Evolutionary conservation across 2,329 filamentous ascomycete genomes (phyloP).

Genomic region (Trichophaea hybrida): DNA sequence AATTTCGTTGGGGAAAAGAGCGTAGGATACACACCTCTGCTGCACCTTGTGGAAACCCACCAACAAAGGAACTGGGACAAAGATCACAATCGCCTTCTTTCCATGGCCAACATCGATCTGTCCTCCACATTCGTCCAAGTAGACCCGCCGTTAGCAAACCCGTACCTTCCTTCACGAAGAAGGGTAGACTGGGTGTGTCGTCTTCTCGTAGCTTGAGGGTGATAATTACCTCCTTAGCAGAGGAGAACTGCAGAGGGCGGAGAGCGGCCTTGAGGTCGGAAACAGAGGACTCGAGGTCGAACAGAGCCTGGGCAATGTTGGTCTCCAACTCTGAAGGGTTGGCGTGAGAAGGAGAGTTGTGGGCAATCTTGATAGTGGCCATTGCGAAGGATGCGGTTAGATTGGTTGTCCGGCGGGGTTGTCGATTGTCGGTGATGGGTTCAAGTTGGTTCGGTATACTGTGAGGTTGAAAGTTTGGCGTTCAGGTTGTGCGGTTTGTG

Average conservation of each 20-base stretch:
- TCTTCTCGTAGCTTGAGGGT: background rate
- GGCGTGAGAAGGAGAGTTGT: slow-evolving; percentile 57
- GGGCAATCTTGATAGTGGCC: slow-evolving; percentile 21
- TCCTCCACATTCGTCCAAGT: slow-evolving; percentile 25
- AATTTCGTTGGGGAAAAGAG: background rate
- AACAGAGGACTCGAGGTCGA: slow-evolving; percentile 98
- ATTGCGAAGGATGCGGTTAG: background rate
- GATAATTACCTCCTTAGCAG: slow-evolving; percentile 77
- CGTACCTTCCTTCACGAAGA: slow-evolving; percentile 22
- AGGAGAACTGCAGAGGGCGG: slow-evolving; percentile 96
- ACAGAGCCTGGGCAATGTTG: slow-evolving; percentile 91
- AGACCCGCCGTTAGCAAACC: slow-evolving; percentile 23
- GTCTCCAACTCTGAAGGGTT: slow-evolving; percentile 96
- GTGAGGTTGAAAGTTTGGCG: no score
- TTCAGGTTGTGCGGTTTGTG: no score
- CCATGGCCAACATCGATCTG: slow-evolving; percentile 99
- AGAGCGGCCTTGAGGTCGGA: slow-evolving; percentile 92
- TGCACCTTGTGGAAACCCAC: slow-evolving; percentile 98
- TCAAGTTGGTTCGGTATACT: no score
- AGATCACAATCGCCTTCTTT: slow-evolving; percentile 99
- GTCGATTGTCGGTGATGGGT: no score
- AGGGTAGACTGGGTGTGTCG: slow-evolving; percentile 22
- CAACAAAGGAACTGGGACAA: slow-evolving; percentile 99
- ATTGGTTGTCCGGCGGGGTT: no score
- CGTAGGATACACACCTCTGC: slow-evolving; percentile 64